Evolutionary conservation across 345 rosid genomes (phyloP).

Genomic region (Iberis pinnata): DNA sequence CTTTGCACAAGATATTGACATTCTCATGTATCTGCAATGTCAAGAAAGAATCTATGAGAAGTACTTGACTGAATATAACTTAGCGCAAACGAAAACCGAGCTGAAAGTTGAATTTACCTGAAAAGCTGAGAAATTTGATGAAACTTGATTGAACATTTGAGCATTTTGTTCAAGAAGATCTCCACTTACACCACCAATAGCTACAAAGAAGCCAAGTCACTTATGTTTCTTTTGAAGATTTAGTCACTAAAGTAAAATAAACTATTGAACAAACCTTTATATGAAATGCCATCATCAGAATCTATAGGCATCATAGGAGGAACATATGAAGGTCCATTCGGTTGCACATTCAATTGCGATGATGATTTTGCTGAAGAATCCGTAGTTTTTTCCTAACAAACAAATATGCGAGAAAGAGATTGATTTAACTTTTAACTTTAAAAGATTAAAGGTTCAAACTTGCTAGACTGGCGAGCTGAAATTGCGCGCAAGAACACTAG

Average conservation of each 20-base stretch:
- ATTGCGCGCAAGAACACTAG: no score
- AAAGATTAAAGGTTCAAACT: no score
- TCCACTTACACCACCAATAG: constrained; percentile 64
- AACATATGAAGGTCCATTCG: background rate
- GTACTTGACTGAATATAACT: background rate
- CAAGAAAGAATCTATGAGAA: constrained; percentile 4
- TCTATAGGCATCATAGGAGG: background rate
- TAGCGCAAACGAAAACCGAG: background rate
- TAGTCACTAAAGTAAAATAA: background rate
- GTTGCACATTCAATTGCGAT: background rate
- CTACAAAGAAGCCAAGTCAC: constrained; percentile 34
- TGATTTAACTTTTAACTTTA: no score
- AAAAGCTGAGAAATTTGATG: constrained; percentile 55
- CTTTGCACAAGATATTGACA: constrained; percentile 50
- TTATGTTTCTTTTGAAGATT: background rate
- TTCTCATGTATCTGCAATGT: constrained; percentile 57
- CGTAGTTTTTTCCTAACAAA: background rate
- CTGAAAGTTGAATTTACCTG: constrained; percentile 45
- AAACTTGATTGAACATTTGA: constrained; percentile 63
- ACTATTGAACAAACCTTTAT: constrained; percentile 34
- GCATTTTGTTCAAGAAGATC: constrained; percentile 74
- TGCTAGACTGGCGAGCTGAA: no score
- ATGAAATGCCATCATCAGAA: background rate
- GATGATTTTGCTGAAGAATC: background rate
- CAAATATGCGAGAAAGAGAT: background rate